Percentiles rank a stretch among this genome's conserved stretches.
Evolutionary conservation across 1,284 basidiomycete genomes (phyloP).

Genomic region (Rhodotorula sp.): DNA sequence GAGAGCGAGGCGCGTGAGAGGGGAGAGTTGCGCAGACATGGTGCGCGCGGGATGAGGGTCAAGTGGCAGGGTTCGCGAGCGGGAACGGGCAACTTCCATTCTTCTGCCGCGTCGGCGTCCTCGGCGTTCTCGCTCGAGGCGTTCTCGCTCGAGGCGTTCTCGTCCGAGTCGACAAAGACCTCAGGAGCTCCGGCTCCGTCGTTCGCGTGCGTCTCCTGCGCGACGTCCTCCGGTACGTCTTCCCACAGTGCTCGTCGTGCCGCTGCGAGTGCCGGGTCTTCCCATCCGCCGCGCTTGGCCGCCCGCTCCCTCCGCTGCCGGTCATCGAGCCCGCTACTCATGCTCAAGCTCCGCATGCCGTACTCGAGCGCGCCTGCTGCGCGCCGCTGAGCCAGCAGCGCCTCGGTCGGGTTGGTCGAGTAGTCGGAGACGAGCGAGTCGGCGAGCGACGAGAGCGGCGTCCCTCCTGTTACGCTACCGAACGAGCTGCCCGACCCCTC

Average conservation of each 20-base stretch:
- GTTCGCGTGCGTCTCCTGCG: no score
- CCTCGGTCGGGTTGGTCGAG: neutral
- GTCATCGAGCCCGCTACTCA: neutral
- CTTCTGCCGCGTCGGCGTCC: constrained; percentile 5
- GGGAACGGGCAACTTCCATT: neutral
- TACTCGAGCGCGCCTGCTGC: constrained; percentile 1
- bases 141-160: constrained; percentile 12
- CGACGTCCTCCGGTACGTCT: constrained; percentile 8
- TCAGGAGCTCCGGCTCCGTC: neutral
- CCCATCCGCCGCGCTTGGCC: constrained; percentile 20
- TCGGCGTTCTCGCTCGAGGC: neutral
- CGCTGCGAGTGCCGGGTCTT: constrained; percentile 35
- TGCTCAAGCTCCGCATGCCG: constrained; percentile 6
- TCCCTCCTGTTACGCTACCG: neutral
- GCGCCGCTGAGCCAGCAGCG: neutral
- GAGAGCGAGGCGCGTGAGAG: constrained; percentile 9
- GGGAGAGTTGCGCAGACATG: constrained; percentile 28
- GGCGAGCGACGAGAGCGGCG: constrained; percentile 6
- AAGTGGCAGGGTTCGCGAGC: constrained; percentile 1
- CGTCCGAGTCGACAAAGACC: constrained; percentile 3
- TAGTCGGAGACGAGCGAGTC: neutral
- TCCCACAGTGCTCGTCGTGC: constrained; percentile 37
- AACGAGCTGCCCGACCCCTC: no score
- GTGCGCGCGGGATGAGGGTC: constrained; percentile 11
- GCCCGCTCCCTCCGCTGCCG: constrained; percentile 12